Evolutionary conservation across 176 grass and related monocot species (phyloP).

Genomic region (Eleusine indica): DNA sequence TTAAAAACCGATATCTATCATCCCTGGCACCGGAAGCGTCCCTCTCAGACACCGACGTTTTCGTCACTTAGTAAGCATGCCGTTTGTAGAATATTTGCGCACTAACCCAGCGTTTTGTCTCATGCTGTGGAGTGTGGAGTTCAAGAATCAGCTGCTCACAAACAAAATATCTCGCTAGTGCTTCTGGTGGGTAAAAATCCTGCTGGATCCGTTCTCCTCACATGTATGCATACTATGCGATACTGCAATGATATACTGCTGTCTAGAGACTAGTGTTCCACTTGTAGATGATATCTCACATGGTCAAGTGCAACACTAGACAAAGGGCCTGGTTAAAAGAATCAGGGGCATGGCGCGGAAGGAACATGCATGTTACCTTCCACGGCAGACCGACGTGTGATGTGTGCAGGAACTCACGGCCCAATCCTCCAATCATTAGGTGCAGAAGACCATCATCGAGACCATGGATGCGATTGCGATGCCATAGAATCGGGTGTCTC

Average conservation of each 20-base stretch:
- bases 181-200: background rate
- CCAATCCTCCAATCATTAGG: background rate
- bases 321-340: background rate
- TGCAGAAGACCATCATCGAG: background rate
- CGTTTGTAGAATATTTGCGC: background rate
- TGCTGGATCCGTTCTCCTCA: background rate
- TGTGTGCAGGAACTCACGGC: background rate
- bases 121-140: background rate
- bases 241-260: no score
- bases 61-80: background rate
- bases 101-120: background rate
- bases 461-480: background rate
- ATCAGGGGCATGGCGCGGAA: background rate
- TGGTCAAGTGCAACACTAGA: background rate
- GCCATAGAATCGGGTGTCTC: background rate
- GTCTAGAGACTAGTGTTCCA: background rate
- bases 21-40: background rate
- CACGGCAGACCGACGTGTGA: slow-evolving; percentile 26
- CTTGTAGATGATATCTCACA: background rate
- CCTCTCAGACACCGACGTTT: background rate
- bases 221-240: background rate
- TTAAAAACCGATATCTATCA: background rate
- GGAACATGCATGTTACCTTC: slow-evolving; percentile 6
- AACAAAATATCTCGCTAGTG: background rate
- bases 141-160: background rate